Conservation (phyloP, 176 grass and related monocot species). For the Ananas comosus region DNA sequence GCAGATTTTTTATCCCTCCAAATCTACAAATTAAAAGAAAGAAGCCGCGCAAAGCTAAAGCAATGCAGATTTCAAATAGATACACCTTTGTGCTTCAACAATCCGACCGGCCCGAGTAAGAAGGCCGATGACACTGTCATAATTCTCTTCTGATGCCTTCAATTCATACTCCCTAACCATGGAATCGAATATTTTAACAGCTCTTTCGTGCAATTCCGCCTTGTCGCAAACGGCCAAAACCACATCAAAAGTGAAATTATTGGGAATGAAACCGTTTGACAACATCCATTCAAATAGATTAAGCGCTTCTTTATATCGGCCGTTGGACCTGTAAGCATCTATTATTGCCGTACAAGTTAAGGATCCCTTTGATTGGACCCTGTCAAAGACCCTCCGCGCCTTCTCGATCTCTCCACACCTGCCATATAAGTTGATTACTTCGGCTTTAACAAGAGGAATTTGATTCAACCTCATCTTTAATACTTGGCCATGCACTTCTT, state of each 20-base stretch:
- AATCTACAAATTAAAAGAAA: background rate
- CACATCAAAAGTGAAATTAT: constrained; percentile 53
- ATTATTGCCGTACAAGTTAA: constrained; percentile 79
- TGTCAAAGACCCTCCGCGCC: constrained; percentile 55
- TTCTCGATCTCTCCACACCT: constrained; percentile 48
- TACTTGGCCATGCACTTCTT: constrained; percentile 53
- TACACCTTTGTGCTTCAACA: constrained; percentile 61
- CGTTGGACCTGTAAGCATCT: constrained; percentile 57
- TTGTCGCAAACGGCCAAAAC: constrained; percentile 49
- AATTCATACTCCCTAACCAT: constrained; percentile 65
- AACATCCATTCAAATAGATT: constrained; percentile 66
- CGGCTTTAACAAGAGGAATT: constrained; percentile 48
- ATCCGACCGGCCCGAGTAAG: constrained; percentile 38
- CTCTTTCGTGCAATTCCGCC: constrained; percentile 41
- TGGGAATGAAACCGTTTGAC: constrained; percentile 60
- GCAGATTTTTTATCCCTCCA: too few species aligned
- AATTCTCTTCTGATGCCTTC: constrained; percentile 67
- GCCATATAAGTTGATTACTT: constrained; percentile 75
- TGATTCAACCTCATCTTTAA: constrained; percentile 56
- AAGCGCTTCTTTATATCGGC: constrained; percentile 52
- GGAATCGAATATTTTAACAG: constrained; percentile 48
- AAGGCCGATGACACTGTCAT: constrained; percentile 58
- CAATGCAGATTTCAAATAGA: constrained; percentile 50
- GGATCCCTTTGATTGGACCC: constrained; percentile 47
- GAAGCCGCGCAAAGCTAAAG: background rate